Conservation (phyloP, 1,139 yeast genomes). For the Yamadazyma diddensiae region DNA sequence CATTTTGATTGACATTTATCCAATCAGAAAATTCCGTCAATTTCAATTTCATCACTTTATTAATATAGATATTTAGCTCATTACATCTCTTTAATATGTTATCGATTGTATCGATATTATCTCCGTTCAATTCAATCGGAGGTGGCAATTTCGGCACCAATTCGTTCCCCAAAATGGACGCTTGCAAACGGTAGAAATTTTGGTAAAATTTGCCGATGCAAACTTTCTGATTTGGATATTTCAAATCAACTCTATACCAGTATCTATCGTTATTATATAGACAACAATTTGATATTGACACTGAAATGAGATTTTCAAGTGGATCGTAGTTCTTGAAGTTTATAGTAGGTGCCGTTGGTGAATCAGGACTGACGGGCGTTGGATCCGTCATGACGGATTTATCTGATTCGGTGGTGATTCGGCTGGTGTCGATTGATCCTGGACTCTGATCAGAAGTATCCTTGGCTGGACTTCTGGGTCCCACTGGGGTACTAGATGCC, state of each 20-base stretch:
- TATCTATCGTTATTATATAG: constrained; percentile 35
- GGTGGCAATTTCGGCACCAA: constrained; percentile 40
- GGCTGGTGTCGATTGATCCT: neutral
- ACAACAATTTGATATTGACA: constrained; percentile 39
- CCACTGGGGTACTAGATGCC: neutral
- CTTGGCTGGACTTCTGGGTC: too few species aligned
- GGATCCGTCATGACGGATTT: too few species aligned
- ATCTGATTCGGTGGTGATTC: neutral
- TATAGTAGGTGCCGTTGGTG: neutral
- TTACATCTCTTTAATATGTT: constrained; percentile 24
- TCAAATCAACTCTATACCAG: constrained; percentile 44
- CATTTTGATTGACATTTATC: constrained; percentile 23
- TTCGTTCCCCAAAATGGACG: constrained; percentile 19
- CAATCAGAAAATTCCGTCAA: constrained; percentile 27
- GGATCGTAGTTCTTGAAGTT: too few species aligned
- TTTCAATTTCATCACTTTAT: constrained; percentile 18
- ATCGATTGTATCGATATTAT: constrained; percentile 6
- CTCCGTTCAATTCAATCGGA: constrained; percentile 30
- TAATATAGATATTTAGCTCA: constrained; percentile 35
- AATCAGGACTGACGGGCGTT: too few species aligned
- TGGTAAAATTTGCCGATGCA: constrained; percentile 41
- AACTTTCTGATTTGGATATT: constrained; percentile 29
- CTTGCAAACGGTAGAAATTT: constrained; percentile 43
- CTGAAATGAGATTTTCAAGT: constrained; percentile 5
- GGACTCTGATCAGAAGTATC: too few species aligned